Evolutionary conservation across 805 yeast species (phyloP).

Genomic region (Metschnikowia sp.): DNA sequence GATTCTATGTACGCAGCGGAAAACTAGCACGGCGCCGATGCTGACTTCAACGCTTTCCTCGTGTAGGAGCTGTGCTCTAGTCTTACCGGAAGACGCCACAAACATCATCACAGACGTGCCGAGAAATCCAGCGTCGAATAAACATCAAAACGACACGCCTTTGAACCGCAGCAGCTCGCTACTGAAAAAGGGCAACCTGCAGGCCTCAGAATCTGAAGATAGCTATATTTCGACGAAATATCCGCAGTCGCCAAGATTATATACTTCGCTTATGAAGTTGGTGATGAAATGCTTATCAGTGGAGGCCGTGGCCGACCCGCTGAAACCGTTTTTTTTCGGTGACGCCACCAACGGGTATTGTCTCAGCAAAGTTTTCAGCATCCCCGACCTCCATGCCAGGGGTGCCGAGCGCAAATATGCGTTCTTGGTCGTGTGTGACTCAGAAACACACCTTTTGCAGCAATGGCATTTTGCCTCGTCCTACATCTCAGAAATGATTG

Average conservation of each 20-base stretch:
- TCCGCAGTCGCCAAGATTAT: slow-evolving; percentile 47
- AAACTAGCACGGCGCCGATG: slow-evolving; percentile 31
- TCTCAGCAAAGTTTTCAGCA: slow-evolving; percentile 55
- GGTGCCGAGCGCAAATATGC: slow-evolving; percentile 72
- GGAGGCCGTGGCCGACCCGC: slow-evolving; percentile 58
- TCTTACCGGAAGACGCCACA: slow-evolving; percentile 42
- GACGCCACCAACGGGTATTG: slow-evolving; percentile 61
- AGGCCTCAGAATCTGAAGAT: neutral
- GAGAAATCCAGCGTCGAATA: slow-evolving; percentile 1
- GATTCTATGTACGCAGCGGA: slow-evolving; percentile 56
- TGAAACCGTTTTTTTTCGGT: slow-evolving; percentile 61
- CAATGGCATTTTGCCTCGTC: slow-evolving; percentile 52
- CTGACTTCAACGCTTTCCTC: slow-evolving; percentile 41
- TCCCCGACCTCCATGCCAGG: slow-evolving; percentile 62
- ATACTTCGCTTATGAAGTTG: slow-evolving; percentile 53
- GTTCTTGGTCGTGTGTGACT: slow-evolving; percentile 53
- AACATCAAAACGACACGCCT: neutral
- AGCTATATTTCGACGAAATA: slow-evolving; percentile 58
- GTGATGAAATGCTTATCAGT: slow-evolving; percentile 65
- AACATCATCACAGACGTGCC: slow-evolving; percentile 18
- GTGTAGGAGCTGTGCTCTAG: slow-evolving; percentile 60
- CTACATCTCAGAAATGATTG: slow-evolving; percentile 28
- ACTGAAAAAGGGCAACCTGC: neutral
- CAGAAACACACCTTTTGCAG: slow-evolving; percentile 48
- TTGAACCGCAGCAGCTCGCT: neutral